Evolutionary conservation across 805 yeast genomes (phyloP), one percentile per base, ranked within the genome.

Genomic region (Wickerhamiella sergipiensis): DNA sequence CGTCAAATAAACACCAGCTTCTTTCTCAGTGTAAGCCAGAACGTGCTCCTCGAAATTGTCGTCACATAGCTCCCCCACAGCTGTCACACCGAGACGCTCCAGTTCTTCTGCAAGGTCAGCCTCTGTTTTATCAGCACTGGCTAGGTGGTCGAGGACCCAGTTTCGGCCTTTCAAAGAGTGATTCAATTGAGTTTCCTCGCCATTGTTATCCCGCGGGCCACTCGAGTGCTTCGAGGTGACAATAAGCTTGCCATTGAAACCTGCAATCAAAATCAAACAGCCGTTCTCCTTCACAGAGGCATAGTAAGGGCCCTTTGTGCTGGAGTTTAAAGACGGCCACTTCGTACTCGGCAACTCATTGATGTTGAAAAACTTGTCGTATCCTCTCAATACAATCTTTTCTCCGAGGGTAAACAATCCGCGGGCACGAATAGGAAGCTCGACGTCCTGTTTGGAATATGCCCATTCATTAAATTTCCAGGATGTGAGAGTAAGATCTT

Each of bases 401-500:
- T 54, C 58, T 7, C 70, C 68, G 12, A 66, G 64, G 0, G 78
- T 83, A 64, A 90, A 90, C 15, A 90, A 64, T 0, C 98, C 98
- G 50, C 98, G 73, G 0, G 97, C 95, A 48, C 79, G 68, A 5
- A 79, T 72, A 0, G 96, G 95, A 8, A 90, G 68, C 1, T 52
- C 53, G 5, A 78, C 68, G 47, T 74, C 74, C 8, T 9, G 68
- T 50, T 73, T 76, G 17, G 79, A 78, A 61, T 85, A 90, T 59
- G 85, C 96, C 85, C 87, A 89, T 57, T 90, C 98, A 52, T 81
- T 79, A 67, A 87, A 88, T 64, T 81, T 85, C 97, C 97, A 90
- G 9, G 71, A 64, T 3, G 57, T 52, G 21, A 67, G 45, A 23
- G 22, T 24, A 24, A 61, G 46, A 5, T 55, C 62, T 1, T 64